phyloP scores from a whole-genome alignment of 2,329 filamentous ascomycete species.

The Lecanicillium sp. region DNA sequence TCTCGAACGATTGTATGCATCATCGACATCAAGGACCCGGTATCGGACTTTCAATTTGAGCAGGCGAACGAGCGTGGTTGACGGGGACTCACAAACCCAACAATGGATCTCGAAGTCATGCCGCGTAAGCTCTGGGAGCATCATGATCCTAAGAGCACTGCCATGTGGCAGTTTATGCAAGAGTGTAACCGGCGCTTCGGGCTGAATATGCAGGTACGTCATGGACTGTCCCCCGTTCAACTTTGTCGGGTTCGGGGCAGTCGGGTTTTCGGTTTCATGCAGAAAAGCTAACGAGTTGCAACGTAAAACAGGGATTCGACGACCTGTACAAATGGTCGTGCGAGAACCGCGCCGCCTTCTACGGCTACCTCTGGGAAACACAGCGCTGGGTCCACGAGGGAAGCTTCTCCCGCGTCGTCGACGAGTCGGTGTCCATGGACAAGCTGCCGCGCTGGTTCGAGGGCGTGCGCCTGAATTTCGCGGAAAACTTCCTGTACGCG shows the following conservation, averaged over 20 bases:
- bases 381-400: slow-evolving; percentile 58
- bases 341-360: slow-evolving; percentile 55
- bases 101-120: slow-evolving; percentile 25
- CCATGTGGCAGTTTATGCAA: slow-evolving; percentile 62
- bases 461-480: slow-evolving; percentile 66
- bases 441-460: slow-evolving; percentile 69
- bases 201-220: slow-evolving; percentile 47
- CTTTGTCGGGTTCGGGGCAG: too few relatives aligned
- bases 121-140: slow-evolving; percentile 65
- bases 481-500: slow-evolving; percentile 71
- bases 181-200: slow-evolving; percentile 50
- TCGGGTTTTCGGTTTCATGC: too few relatives aligned
- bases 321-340: slow-evolving; percentile 67
- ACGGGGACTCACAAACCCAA: too few relatives aligned
- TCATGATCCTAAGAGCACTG: slow-evolving; percentile 50
- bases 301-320: slow-evolving; percentile 46
- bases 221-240: too few relatives aligned
- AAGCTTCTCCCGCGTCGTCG: slow-evolving; percentile 51
- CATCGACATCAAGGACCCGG: too few relatives aligned
- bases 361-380: slow-evolving; percentile 53
- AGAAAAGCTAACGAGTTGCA: too few relatives aligned
- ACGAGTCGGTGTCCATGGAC: slow-evolving; percentile 63
- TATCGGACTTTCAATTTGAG: too few relatives aligned
- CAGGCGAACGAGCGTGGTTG: too few relatives aligned
- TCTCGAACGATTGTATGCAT: too few relatives aligned